Conservation (phyloP, 1,284 basidiomycete genomes). For the Sanghuangporus baumii region DNA sequence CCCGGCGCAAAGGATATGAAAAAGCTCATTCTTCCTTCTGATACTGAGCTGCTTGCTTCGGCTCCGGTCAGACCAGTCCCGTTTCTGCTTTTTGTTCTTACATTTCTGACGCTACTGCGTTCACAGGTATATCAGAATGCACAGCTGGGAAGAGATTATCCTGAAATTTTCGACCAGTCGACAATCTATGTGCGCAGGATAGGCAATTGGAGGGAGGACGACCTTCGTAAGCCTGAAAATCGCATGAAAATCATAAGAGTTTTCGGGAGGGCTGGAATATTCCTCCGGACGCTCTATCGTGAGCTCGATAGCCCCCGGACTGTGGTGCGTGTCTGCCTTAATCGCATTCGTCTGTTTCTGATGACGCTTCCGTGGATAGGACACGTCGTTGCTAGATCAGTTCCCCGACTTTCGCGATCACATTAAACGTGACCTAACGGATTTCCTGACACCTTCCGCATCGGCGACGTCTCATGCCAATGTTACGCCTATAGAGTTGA, state of each 20-base stretch:
- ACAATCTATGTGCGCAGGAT: neutral
- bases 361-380: neutral
- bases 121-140: neutral
- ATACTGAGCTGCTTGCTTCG: too few relatives aligned
- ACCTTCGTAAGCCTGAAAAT: neutral
- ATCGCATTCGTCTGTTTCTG: neutral
- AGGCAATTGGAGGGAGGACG: neutral
- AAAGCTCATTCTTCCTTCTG: neutral
- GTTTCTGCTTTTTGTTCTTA: too few relatives aligned
- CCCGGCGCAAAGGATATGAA: neutral
- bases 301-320: neutral
- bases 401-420: neutral
- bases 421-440: neutral
- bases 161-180: neutral
- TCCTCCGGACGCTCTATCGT: neutral
- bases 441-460: neutral
- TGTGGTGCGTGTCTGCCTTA: neutral
- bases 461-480: neutral
- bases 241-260: neutral
- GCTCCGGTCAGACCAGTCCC: too few relatives aligned
- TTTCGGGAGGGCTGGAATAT: neutral
- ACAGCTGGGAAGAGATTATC: neutral
- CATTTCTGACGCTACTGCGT: too few relatives aligned
- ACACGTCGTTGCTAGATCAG: neutral
- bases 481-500: neutral